Base-by-base conservation (phyloP, 768 basidiomycete genomes). In the Scleroderma citrinum region DNA sequence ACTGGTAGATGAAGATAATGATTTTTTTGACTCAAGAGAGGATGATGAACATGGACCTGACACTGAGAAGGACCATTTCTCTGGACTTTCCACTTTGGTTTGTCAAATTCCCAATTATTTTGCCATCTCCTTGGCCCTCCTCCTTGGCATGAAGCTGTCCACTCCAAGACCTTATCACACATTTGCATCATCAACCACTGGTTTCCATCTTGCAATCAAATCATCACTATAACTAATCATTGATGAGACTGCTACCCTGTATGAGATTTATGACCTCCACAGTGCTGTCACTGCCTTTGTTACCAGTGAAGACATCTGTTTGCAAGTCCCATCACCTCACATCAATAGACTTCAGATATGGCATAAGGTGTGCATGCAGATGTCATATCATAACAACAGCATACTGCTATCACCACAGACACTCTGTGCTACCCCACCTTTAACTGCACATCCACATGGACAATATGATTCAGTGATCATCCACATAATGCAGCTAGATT, bases 401-500 rank as follows among this genome's bases (percentile, higher is more conserved):
- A 38, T 19, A 10, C 37, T n/a, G 2, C 8, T 19, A n/a, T 19
- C 8, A 38, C 37, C 17, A 10, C 37, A 38, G 37, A 38, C 17
- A 7, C 37, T 38, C 37, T 71, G 71, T 70, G 57, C 57, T 3
- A 57, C 53, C 38, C 60, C 54, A 20, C 37, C 37, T 38, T 38
- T n/a, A 3, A 19, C 37, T 5, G 37, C 17, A 10, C n/a, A 38
- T 38, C 17, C 20, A 20, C 37, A 38, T 8, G 37, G 37, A n/a
- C 20, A 19, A 38, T 38, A 38, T 20, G 37, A 38, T 20, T n/a
- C 37, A 19, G 12, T 20, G n/a, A 38, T 38, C 37, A 20, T 38
- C 37, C 16, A 38, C 26, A n/a, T n/a, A n/a, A n/a, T n/a, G n/a
- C n/a, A n/a, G n/a, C n/a, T n/a, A n/a, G n/a, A n/a, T n/a, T n/a